Evolutionary conservation across 164 flowering plant species (phyloP), one percentile per base, ranked within the genome.

Genomic region (Vitis rotundifolia): DNA sequence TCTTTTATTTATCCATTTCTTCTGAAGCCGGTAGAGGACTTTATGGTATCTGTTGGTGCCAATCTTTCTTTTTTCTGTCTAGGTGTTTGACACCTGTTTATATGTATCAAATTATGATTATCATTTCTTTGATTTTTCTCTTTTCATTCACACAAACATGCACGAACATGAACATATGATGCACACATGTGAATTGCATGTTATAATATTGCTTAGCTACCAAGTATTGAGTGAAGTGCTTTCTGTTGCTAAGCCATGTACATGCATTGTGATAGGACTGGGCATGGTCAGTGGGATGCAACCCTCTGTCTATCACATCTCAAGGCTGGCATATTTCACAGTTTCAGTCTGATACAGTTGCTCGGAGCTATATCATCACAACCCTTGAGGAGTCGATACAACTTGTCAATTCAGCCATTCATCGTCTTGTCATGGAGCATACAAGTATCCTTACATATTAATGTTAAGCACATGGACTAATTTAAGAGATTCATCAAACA

Each of bases 261-360:
- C 59, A 49, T 78, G 57, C 61, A 71, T 31, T 68, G 49, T 79
- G 58, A 68, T 76, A 96, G 99, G 98, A 93, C 66, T 96, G 98
- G 99, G 79, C 82, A 77, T 96, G 99, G 99, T 96, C 98, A 8
- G 97, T 90, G 2, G 99, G 99, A 64, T 91, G 98, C 90, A 93
- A 77, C 69, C 95, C 97, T 61, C 77, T 83, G 14, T 89, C 99
- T 8, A 76, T 89, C 64, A 90, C 97, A 65, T 91, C 99, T 68
- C 93, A 85, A 81, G 99, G 98, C 7, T 92, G 97, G 98, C 85
- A 81, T 28, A 72, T 89, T 59, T 91, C 99, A 22, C 82, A 79
- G 69, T 93, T 96, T 77, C 99, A 93, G 63, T 76, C 83, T n/a
- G 99, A 96, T 78, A 87, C 97, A 29, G 85, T 92, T 69, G 95